Evolutionary conservation across 75 land plant species (phyloP).

Genomic region (Picea glauca): DNA sequence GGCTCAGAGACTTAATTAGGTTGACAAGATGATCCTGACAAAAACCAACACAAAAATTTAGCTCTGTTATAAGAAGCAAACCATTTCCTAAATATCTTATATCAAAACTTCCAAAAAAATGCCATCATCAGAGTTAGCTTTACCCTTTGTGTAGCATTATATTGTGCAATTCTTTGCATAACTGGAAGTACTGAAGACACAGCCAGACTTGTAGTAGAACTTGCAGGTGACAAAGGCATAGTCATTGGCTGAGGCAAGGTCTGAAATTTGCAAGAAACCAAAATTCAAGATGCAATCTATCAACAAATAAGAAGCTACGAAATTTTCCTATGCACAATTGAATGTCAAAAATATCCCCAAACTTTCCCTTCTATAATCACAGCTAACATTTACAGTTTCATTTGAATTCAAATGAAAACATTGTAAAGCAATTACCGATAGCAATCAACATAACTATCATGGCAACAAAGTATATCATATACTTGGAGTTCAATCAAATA

Average conservation of each 20-base stretch:
- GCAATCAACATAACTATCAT: background rate
- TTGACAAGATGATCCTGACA: background rate
- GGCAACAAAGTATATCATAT: background rate
- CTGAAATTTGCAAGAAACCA: constrained; percentile 2
- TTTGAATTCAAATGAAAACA: background rate
- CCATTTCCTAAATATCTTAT: background rate
- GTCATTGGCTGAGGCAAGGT: background rate
- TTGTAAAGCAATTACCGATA: background rate
- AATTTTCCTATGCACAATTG: background rate
- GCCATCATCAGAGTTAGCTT: background rate
- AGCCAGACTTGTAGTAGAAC: background rate
- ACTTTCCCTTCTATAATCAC: background rate
- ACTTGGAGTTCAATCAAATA: background rate
- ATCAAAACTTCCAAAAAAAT: background rate
- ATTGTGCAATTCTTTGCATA: background rate
- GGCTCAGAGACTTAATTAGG: constrained; percentile 6
- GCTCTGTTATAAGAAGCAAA: background rate
- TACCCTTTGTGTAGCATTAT: constrained; percentile 6
- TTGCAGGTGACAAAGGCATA: background rate
- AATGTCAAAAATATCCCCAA: background rate
- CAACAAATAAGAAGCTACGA: background rate
- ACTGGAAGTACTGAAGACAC: background rate
- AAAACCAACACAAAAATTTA: background rate
- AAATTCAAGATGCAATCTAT: background rate
- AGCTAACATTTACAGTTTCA: background rate